Evolutionary conservation across 306 rosid species (phyloP).

Genomic region (Boehmeria nivea): DNA sequence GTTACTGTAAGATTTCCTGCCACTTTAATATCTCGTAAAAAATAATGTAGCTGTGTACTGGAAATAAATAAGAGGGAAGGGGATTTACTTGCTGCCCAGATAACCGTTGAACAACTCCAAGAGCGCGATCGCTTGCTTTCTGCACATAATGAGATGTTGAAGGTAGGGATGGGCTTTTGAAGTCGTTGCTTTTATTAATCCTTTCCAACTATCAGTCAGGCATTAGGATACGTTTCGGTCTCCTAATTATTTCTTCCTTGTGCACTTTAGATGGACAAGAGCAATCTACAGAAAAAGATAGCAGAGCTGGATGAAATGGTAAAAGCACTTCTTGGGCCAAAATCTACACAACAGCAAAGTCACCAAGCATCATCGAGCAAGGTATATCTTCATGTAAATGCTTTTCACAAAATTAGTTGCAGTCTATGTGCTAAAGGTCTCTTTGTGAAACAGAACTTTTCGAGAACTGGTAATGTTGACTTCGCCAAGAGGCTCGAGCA

Average conservation of each 20-base stretch:
- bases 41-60: constrained; percentile 44
- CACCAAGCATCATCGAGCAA: constrained; percentile 38
- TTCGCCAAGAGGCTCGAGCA: constrained; percentile 46
- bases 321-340: constrained; percentile 42
- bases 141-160: constrained; percentile 82
- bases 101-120: constrained; percentile 55
- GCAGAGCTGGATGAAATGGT: constrained; percentile 78
- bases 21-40: not conserved
- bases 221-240: too few relatives aligned
- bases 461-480: constrained; percentile 38
- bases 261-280: constrained; percentile 60
- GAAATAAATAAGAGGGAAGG: constrained; percentile 53
- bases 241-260: not conserved
- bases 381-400: constrained; percentile 29
- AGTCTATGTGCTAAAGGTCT: constrained; percentile 8
- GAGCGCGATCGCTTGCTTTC: constrained; percentile 81
- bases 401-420: not conserved
- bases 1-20: not conserved
- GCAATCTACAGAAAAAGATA: constrained; percentile 53
- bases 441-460: constrained; percentile 34
- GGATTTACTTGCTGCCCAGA: constrained; percentile 50
- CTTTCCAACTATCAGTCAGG: too few relatives aligned
- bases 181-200: not conserved
- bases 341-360: constrained; percentile 24
- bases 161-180: constrained; percentile 35